Base-by-base conservation (phyloP, 2,329 filamentous ascomycete species). In the Claviceps paspali region DNA sequence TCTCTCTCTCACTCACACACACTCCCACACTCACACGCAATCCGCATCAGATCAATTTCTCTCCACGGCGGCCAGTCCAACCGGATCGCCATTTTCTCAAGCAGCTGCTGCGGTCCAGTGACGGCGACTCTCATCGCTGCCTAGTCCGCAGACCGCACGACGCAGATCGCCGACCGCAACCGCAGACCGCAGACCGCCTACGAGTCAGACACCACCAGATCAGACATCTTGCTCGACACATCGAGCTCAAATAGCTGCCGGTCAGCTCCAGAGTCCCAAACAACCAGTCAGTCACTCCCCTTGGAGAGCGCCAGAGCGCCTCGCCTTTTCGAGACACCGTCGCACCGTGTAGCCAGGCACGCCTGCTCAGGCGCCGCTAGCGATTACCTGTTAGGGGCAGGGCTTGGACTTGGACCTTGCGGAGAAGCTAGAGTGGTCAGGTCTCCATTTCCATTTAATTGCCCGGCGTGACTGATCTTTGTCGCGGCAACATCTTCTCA, bases 321-420 rank as follows among this genome's bases (percentile, higher is more conserved):
- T 28, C 28, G 39, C 36, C 22, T 37, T 35, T 29, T 30, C 30
- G 15, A 29, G 33, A 22, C 22, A 33, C 10, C 11, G 36, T 36
- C 31, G 38, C 43, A 44, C 43, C 27, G 41, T 45, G 42, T 33
- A 34, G 38, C 39, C 18, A 29, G 35, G 35, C 32, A 39, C 41
- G 41, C 31, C 31, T 39, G 32, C 33, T 39, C 33, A 38, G 36
- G 34, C 35, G 42, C 38, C 36, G 31, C 42, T 36, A 35, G 35
- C 30, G 27, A 39, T 34, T 37, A 35, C 40, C 33, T 38, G 33
- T 38, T 34, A 29, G 29, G 29, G 22, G 30, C 15, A 22, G 40
- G 9, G 26, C 23, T 33, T 28, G 35, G 35, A 33, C 35, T 30
- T 19, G 35, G 28, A 32, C 34, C 19, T 22, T 17, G 35, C 35